Percentiles rank a stretch among this genome's conserved stretches.
Conservation (phyloP, 2,329 filamentous ascomycete species). For the Pseudogymnoascus sp. region DNA sequence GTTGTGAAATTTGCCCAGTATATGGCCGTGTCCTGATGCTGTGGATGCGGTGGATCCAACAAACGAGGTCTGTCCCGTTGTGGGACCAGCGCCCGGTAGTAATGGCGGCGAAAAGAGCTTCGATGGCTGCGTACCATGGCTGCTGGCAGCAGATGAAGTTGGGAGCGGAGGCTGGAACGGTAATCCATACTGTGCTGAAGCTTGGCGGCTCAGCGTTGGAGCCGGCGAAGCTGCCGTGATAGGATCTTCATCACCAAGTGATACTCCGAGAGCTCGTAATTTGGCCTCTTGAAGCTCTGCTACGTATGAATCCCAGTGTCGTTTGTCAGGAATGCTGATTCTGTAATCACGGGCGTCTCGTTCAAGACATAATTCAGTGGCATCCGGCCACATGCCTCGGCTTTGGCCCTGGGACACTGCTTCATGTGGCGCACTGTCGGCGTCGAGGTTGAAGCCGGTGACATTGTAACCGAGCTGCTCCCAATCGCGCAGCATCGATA, state of each 20-base stretch:
- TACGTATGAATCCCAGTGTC: conserved; percentile 67
- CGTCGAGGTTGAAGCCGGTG: conserved; percentile 57
- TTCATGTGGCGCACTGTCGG: conserved; percentile 28
- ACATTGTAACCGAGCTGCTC: conserved; percentile 61
- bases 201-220: conserved; percentile 54
- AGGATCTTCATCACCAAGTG: conserved; percentile 63
- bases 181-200: conserved; percentile 66
- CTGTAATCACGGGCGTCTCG: conserved; percentile 44
- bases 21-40: conserved; percentile 51
- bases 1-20: conserved; percentile 50
- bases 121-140: conserved; percentile 47
- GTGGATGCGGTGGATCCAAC: conserved; percentile 63
- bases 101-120: conserved; percentile 46
- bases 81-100: conserved; percentile 48
- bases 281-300: conserved; percentile 82
- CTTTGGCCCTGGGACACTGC: conserved; percentile 42
- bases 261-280: conserved; percentile 82
- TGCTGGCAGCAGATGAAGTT: conserved; percentile 68
- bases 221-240: conserved; percentile 57
- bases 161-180: conserved; percentile 79
- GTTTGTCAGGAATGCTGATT: conserved; percentile 51
- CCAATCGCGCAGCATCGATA: conserved; percentile 56
- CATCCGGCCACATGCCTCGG: conserved; percentile 57
- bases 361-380: conserved; percentile 49
- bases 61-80: conserved; percentile 54